phyloP scores from a whole-genome alignment of 1,139 yeast species.

The Saccharomyces hybrid region DNA sequence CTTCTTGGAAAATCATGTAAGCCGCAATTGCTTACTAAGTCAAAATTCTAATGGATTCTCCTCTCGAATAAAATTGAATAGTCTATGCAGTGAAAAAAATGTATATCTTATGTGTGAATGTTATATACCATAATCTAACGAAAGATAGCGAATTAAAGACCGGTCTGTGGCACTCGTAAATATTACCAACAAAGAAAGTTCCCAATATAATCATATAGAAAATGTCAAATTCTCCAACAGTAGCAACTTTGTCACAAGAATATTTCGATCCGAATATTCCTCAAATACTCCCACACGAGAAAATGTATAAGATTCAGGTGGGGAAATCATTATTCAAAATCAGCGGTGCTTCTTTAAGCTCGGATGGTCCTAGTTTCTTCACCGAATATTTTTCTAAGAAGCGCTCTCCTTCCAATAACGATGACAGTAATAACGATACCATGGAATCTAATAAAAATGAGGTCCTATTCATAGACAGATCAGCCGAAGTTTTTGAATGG shows the following conservation, averaged over 20 bases:
- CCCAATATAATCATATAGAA: background rate
- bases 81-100: background rate
- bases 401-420: background rate
- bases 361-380: conserved; percentile 56
- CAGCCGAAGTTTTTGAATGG: conserved; percentile 59
- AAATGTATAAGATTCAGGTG: conserved; percentile 64
- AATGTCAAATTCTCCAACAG: background rate
- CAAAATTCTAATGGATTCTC: background rate
- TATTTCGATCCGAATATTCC: conserved; percentile 40
- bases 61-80: background rate
- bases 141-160: background rate
- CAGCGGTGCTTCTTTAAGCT: conserved; percentile 80
- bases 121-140: background rate
- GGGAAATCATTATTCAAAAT: conserved; percentile 52
- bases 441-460: conserved; percentile 29
- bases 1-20: background rate
- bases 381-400: conserved; percentile 36
- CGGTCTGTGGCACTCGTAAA: background rate
- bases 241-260: conserved; percentile 6
- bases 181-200: background rate
- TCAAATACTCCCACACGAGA: conserved; percentile 52
- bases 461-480: conserved; percentile 65
- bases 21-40: background rate
- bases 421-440: background rate
- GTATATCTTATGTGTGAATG: background rate